A percentile compares a stretch with the other conserved stretches of the same genome.
Evolutionary conservation across 2,329 filamentous ascomycete genomes (phyloP).

Genomic region (Leptosphaerulina australis): DNA sequence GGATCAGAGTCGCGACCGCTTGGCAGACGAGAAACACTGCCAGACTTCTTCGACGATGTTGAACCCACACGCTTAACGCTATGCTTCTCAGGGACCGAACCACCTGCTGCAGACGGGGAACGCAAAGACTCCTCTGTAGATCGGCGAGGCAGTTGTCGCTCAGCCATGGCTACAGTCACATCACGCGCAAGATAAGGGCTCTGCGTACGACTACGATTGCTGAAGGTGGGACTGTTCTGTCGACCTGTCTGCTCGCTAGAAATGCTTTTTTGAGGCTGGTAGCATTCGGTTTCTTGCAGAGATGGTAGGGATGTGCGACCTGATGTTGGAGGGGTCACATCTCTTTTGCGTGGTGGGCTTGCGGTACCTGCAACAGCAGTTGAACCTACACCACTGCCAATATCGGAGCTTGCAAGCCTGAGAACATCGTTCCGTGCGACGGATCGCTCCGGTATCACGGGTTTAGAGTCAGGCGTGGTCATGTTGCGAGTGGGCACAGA

Average conservation of each 20-base stretch:
- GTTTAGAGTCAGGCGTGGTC: slow-evolving; percentile 35
- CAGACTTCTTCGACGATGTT: slow-evolving; percentile 41
- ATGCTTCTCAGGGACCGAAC: slow-evolving; percentile 29
- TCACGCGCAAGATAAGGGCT: slow-evolving; percentile 27
- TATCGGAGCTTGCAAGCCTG: slow-evolving; percentile 19
- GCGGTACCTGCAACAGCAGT: slow-evolving; percentile 12
- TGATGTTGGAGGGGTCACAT: slow-evolving; percentile 28
- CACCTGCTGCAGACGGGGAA: slow-evolving; percentile 26
- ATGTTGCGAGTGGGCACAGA: slow-evolving; percentile 33
- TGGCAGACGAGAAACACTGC: slow-evolving; percentile 41
- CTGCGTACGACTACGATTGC: slow-evolving; percentile 27
- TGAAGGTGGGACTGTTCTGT: slow-evolving; percentile 20
- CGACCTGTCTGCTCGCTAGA: slow-evolving; percentile 6
- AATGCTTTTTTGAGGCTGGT: slow-evolving; percentile 3
- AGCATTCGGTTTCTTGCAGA: slow-evolving; percentile 38
- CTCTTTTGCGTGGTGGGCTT: slow-evolving; percentile 29
- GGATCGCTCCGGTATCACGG: slow-evolving; percentile 28
- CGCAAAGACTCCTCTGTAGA: slow-evolving; percentile 33
- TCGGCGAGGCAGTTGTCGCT: slow-evolving; percentile 30
- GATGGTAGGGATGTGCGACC: slow-evolving; percentile 37
- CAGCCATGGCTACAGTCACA: slow-evolving; percentile 20
- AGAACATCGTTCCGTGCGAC: slow-evolving; percentile 28
- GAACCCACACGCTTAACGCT: slow-evolving; percentile 42
- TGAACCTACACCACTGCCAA: slow-evolving; percentile 11
- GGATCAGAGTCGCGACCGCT: slow-evolving; percentile 41